phyloP scores from a whole-genome alignment of 306 rosid genomes.

The Vigna angularis region DNA sequence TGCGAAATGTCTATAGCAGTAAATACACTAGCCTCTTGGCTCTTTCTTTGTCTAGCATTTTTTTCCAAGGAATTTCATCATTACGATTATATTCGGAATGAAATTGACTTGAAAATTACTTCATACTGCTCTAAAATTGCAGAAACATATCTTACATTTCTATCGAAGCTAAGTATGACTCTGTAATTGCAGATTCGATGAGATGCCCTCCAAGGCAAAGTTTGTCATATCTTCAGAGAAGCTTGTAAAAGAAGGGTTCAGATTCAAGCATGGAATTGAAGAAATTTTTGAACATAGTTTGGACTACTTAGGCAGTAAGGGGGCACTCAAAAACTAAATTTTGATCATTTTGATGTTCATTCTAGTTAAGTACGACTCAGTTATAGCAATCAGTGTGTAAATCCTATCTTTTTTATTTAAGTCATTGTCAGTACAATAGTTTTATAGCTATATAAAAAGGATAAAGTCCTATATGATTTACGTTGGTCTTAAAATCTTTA shows the following conservation, averaged over 20 bases:
- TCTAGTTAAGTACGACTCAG: too few species aligned
- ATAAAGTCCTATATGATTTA: too few species aligned
- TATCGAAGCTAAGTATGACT: conserved; percentile 7
- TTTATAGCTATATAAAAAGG: too few species aligned
- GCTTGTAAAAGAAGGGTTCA: conserved; percentile 72
- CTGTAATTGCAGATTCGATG: conserved; percentile 60
- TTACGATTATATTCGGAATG: neutral
- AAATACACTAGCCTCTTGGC: neutral
- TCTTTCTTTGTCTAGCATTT: neutral
- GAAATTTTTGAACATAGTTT: conserved; percentile 62
- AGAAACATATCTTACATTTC: neutral
- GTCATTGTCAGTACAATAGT: too few species aligned
- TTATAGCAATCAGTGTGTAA: too few species aligned
- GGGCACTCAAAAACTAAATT: conserved; percentile 49
- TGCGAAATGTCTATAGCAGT: neutral
- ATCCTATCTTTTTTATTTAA: too few species aligned
- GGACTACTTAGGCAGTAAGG: conserved; percentile 63
- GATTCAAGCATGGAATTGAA: conserved; percentile 61
- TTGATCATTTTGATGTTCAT: too few species aligned
- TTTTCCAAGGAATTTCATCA: neutral
- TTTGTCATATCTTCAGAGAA: conserved; percentile 62
- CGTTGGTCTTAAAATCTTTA: too few species aligned
- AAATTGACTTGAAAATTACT: neutral
- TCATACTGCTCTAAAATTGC: neutral
- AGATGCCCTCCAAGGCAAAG: conserved; percentile 63